Evolutionary conservation across 805 yeast species (phyloP).

Genomic region (Metschnikowia henanensis): DNA sequence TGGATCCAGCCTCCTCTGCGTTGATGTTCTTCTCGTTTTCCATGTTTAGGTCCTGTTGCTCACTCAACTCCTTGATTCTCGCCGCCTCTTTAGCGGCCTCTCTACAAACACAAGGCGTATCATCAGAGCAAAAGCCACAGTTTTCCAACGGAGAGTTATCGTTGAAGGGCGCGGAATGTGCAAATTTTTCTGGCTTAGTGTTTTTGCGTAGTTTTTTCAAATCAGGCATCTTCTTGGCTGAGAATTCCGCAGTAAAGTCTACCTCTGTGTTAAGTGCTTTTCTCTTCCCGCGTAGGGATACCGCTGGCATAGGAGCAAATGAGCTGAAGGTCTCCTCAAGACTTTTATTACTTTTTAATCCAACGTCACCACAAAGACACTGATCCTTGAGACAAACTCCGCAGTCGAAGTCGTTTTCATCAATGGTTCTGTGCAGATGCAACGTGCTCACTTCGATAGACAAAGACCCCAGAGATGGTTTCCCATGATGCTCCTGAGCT

Average conservation of each 20-base stretch:
- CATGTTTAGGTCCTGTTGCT: slow-evolving; percentile 11
- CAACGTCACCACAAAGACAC: slow-evolving; percentile 62
- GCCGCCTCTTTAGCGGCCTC: slow-evolving; percentile 65
- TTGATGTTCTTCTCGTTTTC: slow-evolving; percentile 22
- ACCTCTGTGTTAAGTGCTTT: slow-evolving; percentile 35
- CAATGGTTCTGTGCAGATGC: not conserved
- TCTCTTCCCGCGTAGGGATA: slow-evolving; percentile 48
- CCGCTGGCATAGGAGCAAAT: slow-evolving; percentile 67
- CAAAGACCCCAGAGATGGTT: slow-evolving; percentile 2
- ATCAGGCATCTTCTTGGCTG: slow-evolving; percentile 35
- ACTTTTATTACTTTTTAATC: slow-evolving; percentile 32
- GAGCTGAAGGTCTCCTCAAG: slow-evolving; percentile 37
- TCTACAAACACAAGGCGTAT: slow-evolving; percentile 88
- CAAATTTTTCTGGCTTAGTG: slow-evolving; percentile 4
- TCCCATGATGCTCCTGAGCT: slow-evolving; percentile 1
- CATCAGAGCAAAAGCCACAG: slow-evolving; percentile 94
- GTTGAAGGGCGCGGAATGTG: slow-evolving; percentile 25
- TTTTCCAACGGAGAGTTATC: slow-evolving; percentile 60
- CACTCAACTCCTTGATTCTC: slow-evolving; percentile 28
- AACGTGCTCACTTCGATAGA: too few relatives aligned
- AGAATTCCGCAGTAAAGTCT: slow-evolving; percentile 56
- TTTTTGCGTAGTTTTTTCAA: slow-evolving; percentile 29
- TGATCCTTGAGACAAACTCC: slow-evolving; percentile 69
- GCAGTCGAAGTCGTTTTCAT: slow-evolving; percentile 44
- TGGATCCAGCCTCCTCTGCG: slow-evolving; percentile 30